These are phyloP conservation scores for Aspergillus steynii DNA, from an alignment of 495 filamentous ascomycete genomes.

Conservation along the genomic window DNA sequence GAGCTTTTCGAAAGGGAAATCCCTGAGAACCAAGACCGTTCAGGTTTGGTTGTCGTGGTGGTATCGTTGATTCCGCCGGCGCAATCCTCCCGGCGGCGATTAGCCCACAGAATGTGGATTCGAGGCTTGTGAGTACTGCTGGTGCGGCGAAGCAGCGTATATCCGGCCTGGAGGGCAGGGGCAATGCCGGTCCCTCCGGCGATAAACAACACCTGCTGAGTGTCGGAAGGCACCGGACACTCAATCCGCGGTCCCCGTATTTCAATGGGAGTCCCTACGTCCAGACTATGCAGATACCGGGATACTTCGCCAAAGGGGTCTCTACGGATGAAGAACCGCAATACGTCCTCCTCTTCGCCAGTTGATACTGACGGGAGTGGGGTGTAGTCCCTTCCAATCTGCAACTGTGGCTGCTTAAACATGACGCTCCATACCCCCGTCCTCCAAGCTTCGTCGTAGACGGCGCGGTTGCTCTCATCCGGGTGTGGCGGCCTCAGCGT, in stretches of 20 bases:
- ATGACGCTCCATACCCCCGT: slow-evolving; percentile 81
- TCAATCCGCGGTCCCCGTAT: slow-evolving; percentile 78
- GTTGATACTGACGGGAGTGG: slow-evolving; percentile 62
- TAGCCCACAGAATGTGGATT: slow-evolving; percentile 71
- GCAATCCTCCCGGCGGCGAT: slow-evolving; percentile 59
- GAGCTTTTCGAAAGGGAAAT: slow-evolving; percentile 23
- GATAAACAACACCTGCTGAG: slow-evolving; percentile 69
- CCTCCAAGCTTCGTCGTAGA: slow-evolving; percentile 53
- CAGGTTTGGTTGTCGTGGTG: slow-evolving; percentile 10
- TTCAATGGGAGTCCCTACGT: slow-evolving; percentile 61
- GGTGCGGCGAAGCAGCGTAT: slow-evolving; percentile 51
- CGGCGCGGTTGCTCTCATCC: slow-evolving; percentile 38
- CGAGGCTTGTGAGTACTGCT: slow-evolving; percentile 27
- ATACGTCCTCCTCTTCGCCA: slow-evolving; percentile 33
- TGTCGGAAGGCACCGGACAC: slow-evolving; percentile 57
- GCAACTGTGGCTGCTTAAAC: slow-evolving; percentile 89
- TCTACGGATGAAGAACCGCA: slow-evolving; percentile 57
- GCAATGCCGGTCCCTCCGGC: slow-evolving; percentile 95
- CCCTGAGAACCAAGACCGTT: slow-evolving; percentile 34
- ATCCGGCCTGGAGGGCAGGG: slow-evolving; percentile 78
- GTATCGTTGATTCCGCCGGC: slow-evolving; percentile 43
- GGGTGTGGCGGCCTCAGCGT: slow-evolving; percentile 56
- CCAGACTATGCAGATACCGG: slow-evolving; percentile 65
- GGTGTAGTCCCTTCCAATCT: slow-evolving; percentile 87
- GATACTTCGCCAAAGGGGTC: slow-evolving; percentile 63